Base-by-base conservation (phyloP, 768 basidiomycete species). In the Pisolithus orientalis region DNA sequence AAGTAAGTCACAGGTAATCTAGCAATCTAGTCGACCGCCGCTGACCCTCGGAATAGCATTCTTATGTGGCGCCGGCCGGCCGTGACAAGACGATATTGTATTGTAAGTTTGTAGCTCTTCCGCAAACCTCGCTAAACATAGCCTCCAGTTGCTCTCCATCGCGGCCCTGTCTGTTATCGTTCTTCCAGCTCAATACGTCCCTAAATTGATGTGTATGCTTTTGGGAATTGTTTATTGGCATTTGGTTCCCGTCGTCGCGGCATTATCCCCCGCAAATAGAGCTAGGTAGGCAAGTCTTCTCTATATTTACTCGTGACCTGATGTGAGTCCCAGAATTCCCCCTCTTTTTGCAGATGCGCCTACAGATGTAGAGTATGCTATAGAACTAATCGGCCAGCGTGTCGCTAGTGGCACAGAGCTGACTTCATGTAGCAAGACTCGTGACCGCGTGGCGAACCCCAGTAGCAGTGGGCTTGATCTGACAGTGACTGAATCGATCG, bases 341-440 rank as follows among this genome's bases (percentile, higher is more conserved):
- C 67, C 72, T 6, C 66, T 72, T 3, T 73, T 85, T 46, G 54
- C 59, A 37, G 75, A 81, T 53, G 78, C 76, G 10, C 84, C 85
- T 0, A 87, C 83, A 4, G 84, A 87, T 57, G 75, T 80, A 4
- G 83, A 87, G 45, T 82, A 83, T 59, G 84, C 85, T 2, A 85
- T 86, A 80, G 75, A 83, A 37, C 62, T 87, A 10, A 85, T 87
- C 16, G 76, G 83, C 4, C 72, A 75, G 51, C 78, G 85, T 7
- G 72, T 85, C 4, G 75, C 78, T 32, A 67, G 73, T 17, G 84
- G 84, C 6, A 69, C 83, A 46, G 71, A 75, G 25, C 62, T 84
- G 34, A 68, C 62, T 21, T 71, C 76, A 5, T 57, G 62, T n/a
- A 55, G 59, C 34, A 65, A 54, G 25, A 59, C 53, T 31, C 44